Percentiles rank a stretch among this genome's conserved stretches.
phyloP scores from a whole-genome alignment of 345 rosid genomes.

The Reutealis trisperma region DNA sequence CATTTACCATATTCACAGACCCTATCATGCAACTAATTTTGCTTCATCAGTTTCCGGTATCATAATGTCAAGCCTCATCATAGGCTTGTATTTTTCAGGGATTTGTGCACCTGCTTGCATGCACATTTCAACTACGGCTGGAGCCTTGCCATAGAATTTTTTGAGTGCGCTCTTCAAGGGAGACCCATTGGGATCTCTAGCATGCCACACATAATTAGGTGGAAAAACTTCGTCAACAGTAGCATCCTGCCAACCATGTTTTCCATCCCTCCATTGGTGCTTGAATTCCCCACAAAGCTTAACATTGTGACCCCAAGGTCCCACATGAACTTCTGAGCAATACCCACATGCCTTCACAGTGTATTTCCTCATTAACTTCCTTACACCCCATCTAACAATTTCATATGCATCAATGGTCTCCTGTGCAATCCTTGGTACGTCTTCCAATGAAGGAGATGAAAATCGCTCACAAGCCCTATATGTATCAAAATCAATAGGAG shows the following conservation, averaged over 20 bases:
- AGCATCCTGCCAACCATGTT: constrained; percentile 97
- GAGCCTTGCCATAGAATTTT: constrained; percentile 85
- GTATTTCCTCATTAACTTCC: constrained; percentile 65
- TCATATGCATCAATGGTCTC: constrained; percentile 78
- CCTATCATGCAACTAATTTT: constrained; percentile 51
- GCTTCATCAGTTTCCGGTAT: constrained; percentile 76
- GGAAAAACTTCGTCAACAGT: constrained; percentile 72
- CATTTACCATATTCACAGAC: not conserved
- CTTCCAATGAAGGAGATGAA: constrained; percentile 52
- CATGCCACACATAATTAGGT: constrained; percentile 80
- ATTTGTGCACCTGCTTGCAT: constrained; percentile 70
- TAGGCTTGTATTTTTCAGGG: constrained; percentile 64
- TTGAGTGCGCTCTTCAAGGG: constrained; percentile 57
- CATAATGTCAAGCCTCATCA: constrained; percentile 96
- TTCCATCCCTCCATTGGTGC: constrained; percentile 98
- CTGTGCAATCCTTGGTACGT: constrained; percentile 67
- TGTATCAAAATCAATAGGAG: constrained; percentile 70
- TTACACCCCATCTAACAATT: constrained; percentile 60
- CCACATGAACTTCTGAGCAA: constrained; percentile 88
- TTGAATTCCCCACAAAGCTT: constrained; percentile 90
- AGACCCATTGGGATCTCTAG: constrained; percentile 62
- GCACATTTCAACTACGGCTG: constrained; percentile 81
- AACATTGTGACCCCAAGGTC: constrained; percentile 93
- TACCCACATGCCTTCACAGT: constrained; percentile 93
- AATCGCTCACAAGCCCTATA: constrained; percentile 55